Percentiles rank a stretch among this genome's conserved stretches.
Evolutionary conservation across 148 eudicot species (phyloP).

Genomic region (Arbutus unedo): DNA sequence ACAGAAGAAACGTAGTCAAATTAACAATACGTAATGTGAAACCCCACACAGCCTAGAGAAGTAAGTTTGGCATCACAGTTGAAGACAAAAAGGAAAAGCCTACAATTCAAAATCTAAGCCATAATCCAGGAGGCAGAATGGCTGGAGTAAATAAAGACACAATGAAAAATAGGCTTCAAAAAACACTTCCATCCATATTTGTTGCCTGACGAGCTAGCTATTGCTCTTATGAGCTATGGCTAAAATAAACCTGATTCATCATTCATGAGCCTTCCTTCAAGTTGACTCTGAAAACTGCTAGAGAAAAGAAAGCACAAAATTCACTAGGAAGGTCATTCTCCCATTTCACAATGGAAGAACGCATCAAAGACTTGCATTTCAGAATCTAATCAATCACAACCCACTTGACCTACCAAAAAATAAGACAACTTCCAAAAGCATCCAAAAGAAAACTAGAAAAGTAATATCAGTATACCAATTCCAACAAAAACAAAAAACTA

Average conservation of each 20-base stretch:
- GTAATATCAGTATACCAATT: no score
- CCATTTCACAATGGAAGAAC: background rate
- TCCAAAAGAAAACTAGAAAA: no score
- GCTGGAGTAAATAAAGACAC: background rate
- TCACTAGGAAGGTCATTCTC: background rate
- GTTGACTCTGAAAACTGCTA: background rate
- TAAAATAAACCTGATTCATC: background rate
- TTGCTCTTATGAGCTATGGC: background rate
- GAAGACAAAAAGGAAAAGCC: background rate
- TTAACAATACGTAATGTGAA: background rate
- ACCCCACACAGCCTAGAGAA: background rate
- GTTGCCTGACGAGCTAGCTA: background rate
- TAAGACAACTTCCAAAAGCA: background rate
- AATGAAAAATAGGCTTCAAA: background rate
- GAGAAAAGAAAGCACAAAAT: background rate
- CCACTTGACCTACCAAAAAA: background rate
- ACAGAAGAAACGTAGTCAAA: background rate
- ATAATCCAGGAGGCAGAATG: background rate
- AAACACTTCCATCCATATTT: background rate
- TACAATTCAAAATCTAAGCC: background rate
- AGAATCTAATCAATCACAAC: background rate
- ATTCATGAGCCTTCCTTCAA: background rate
- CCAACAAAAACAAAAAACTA: no score
- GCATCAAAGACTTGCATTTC: background rate
- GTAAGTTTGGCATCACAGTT: background rate